Evolutionary conservation across 768 basidiomycete genomes (phyloP), one percentile per base, ranked within the genome.

Genomic region (Hericium alpestre): DNA sequence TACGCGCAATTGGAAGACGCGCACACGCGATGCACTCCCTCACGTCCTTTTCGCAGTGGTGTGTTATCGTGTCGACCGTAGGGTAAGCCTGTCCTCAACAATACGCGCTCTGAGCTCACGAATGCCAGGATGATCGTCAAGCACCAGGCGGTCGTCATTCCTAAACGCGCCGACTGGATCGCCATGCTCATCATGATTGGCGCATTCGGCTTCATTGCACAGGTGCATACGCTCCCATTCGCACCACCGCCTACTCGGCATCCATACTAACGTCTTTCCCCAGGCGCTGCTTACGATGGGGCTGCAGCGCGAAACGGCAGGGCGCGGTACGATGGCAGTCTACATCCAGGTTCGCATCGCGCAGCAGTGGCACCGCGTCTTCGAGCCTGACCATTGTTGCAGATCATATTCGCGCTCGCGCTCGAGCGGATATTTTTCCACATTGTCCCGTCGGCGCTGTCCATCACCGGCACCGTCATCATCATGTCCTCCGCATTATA

Each of bases 11-110:
- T 39, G 90, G 91, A 0, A 83, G 78, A 57, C 76, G 84, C 4
- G 90, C 90, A 1, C 84, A 87, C 61, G 74, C 90, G 0, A 67
- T 91, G 56, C 91, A 94, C 66, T 74, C 79, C 2, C 75, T 92
- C 63, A 70, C 76, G 0, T 89, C 80, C 55, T 91, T 86, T 67
- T 81, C 85, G 1, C 66, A 76, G 8, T 73, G 79, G 60, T 84
- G 79, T 53, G 76, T 83, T 1, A 62, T 76, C 22, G 68, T 70
- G 2, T 73, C 70, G 1, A 63, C 69, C 9, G 32, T 73, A 55
- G 70, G 61, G 69, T 70, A 40, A 48, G 66, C 56, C 2, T 11
- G 55, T 41, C 20, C 12, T 16, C 25, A 38, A 37, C 5, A 51
- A 9, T 40, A 39, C 38, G 41, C 20, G 18, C 38, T 18, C 22